Conservation (phyloP, 2,329 filamentous ascomycete species). For the Aspergillus pseudoviridinutans region DNA sequence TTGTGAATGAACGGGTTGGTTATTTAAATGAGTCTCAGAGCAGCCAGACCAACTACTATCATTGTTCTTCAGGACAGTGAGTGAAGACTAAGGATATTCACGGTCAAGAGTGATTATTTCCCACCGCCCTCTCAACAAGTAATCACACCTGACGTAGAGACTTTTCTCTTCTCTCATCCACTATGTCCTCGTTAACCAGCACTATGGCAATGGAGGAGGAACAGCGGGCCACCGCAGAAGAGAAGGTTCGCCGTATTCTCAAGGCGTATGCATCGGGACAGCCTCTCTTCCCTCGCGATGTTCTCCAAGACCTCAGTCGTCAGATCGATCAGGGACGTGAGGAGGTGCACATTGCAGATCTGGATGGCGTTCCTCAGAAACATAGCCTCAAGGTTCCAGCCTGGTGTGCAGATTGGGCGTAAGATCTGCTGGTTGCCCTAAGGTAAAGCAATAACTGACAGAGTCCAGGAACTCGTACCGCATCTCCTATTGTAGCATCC, state of each 20-base stretch:
- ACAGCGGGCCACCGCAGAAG: conserved; percentile 6
- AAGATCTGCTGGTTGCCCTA: background rate
- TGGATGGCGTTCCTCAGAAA: conserved; percentile 11
- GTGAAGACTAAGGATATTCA: background rate
- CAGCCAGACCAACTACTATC: background rate
- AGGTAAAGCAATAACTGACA: background rate
- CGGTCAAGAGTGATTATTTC: background rate
- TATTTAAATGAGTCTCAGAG: background rate
- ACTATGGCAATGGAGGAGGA: conserved; percentile 6
- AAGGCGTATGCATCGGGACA: conserved; percentile 16
- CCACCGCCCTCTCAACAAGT: background rate
- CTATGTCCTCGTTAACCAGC: background rate
- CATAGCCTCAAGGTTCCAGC: conserved; percentile 15
- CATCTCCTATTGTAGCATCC: conserved; percentile 18
- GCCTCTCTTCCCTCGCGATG: conserved; percentile 18
- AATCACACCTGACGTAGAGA: background rate
- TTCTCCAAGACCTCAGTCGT: conserved; percentile 15
- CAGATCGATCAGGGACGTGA: conserved; percentile 15
- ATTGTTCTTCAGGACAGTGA: background rate
- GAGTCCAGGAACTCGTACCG: conserved; percentile 13
- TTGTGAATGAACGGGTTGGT: background rate
- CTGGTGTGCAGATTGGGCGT: conserved; percentile 16
- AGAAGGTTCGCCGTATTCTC: conserved; percentile 14
- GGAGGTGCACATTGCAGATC: conserved; percentile 13
- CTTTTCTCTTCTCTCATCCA: background rate